phyloP scores from a whole-genome alignment of 2,329 filamentous ascomycete species.

The Pseudonectria buxi region DNA sequence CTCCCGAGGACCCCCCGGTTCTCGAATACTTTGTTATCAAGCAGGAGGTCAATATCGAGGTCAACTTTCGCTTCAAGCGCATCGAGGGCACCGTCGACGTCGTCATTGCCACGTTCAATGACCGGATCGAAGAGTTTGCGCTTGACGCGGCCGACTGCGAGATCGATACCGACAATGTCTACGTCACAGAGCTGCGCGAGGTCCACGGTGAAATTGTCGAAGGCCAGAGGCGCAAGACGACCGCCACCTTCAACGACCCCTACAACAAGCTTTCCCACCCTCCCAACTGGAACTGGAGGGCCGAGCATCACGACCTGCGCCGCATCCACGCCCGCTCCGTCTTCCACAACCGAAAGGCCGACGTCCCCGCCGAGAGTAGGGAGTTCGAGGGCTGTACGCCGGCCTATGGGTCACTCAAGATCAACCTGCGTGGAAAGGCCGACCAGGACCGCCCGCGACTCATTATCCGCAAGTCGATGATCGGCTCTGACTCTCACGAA shows the following conservation, averaged over 20 bases:
- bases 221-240: conserved; percentile 34
- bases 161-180: conserved; percentile 48
- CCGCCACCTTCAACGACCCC: conserved; percentile 51
- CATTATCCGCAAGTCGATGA: conserved; percentile 39
- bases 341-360: conserved; percentile 43
- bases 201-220: conserved; percentile 28
- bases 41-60: conserved; percentile 82
- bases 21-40: conserved; percentile 56
- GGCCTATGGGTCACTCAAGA: conserved; percentile 45
- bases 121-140: conserved; percentile 50
- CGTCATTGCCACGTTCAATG: conserved; percentile 59
- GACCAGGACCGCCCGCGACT: conserved; percentile 34
- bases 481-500: conserved; percentile 25
- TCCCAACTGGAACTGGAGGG: conserved; percentile 52
- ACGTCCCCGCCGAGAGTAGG: conserved; percentile 49
- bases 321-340: conserved; percentile 57
- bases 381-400: conserved; percentile 50
- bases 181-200: conserved; percentile 37
- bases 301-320: conserved; percentile 70
- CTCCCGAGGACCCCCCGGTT: conserved; percentile 29
- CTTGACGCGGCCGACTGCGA: conserved; percentile 58
- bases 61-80: conserved; percentile 72
- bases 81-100: conserved; percentile 77
- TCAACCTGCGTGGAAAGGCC: conserved; percentile 35
- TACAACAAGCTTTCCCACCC: conserved; percentile 60